Base-by-base conservation (phyloP, 2,329 filamentous ascomycete genomes). In the Aureobasidium mangrovei region DNA sequence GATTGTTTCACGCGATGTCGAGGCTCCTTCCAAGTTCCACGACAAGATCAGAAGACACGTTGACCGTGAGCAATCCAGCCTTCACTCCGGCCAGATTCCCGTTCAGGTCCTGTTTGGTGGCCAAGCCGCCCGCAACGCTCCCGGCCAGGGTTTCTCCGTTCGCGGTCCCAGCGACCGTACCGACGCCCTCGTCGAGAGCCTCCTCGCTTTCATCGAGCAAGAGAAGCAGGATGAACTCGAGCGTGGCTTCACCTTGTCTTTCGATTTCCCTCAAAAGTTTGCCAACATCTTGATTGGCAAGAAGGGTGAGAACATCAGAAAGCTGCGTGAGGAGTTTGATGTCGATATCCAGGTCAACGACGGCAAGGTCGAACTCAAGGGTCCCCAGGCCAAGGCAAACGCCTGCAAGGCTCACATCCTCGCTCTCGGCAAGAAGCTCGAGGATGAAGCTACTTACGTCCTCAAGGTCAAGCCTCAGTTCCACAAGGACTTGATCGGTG, bases 241-340 rank as follows among this genome's bases (percentile, higher is more conserved):
- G 72, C 87, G 91, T 57, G 90, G 88, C 42, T 94, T 91, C 72
- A 90, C 83, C 2, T 75, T 88, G 56, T 82, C 80, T 28, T 97
- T 97, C 61, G 89, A 95, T 59, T 98, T 95, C 74, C 91, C 91
- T 6, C 88, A 95, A 67, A 94, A 95, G 72, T 94, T 83, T 66
- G 90, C 91, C 59, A 95, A 95, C 69, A 86, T 95, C 67, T 79
- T 86, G 27, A 85, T 86, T 58, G 83, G 83, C 56, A 80, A 79
- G 64, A 77, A 77, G 38, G 83, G 83, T 49, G 81, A 84, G 63
- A 85, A 85, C 67, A 84, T 86, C 68, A 83, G 82, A 65, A 82
- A 82, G 62, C 72, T 85, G 43, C 79, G 82, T 32, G 83, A 86
- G 40, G 83, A 85, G 64, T 83, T 83, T 56, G 83, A 86, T 64